A percentile compares a stretch with the other conserved stretches of the same genome.
Conservation (phyloP, 352 stramenopile genomes). For the Plasmopara halstedii region DNA sequence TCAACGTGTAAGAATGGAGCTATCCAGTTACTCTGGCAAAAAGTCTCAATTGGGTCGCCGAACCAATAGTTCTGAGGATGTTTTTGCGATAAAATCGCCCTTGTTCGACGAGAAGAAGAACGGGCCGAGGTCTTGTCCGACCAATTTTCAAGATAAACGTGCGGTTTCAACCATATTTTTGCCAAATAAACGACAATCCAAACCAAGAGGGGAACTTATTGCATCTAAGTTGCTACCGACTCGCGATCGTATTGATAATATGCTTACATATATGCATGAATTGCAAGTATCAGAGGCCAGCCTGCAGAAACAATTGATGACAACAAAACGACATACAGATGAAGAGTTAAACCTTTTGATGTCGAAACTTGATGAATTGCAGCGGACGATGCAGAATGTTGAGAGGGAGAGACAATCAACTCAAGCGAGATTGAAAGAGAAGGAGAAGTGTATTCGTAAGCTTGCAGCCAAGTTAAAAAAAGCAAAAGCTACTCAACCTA, state of each 20-base stretch:
- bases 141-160: slow-evolving; percentile 12
- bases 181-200: slow-evolving; percentile 1
- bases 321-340: slow-evolving; percentile 31
- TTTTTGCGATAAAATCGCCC: slow-evolving; percentile 10
- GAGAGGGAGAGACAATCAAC: slow-evolving; percentile 15
- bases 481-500: slow-evolving; percentile 9
- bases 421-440: slow-evolving; percentile 19
- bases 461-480: slow-evolving; percentile 23
- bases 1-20: slow-evolving; percentile 49
- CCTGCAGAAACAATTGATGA: slow-evolving; percentile 48
- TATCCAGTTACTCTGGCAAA: slow-evolving; percentile 17
- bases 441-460: slow-evolving; percentile 25
- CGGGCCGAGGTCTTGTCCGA: slow-evolving; percentile 29
- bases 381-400: slow-evolving; percentile 13
- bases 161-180: slow-evolving; percentile 9
- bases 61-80: slow-evolving; percentile 21
- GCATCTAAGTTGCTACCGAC: slow-evolving; percentile 46
- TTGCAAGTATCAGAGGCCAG: slow-evolving; percentile 52
- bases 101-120: slow-evolving; percentile 22
- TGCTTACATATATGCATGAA: slow-evolving; percentile 67
- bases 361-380: slow-evolving; percentile 14
- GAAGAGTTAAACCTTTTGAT: slow-evolving; percentile 30
- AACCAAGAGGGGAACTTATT: slow-evolving; percentile 21
- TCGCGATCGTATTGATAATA: slow-evolving; percentile 41
- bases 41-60: slow-evolving; percentile 20